Conservation (phyloP, 441 rosid genomes). For the Bruguiera hainesii region DNA sequence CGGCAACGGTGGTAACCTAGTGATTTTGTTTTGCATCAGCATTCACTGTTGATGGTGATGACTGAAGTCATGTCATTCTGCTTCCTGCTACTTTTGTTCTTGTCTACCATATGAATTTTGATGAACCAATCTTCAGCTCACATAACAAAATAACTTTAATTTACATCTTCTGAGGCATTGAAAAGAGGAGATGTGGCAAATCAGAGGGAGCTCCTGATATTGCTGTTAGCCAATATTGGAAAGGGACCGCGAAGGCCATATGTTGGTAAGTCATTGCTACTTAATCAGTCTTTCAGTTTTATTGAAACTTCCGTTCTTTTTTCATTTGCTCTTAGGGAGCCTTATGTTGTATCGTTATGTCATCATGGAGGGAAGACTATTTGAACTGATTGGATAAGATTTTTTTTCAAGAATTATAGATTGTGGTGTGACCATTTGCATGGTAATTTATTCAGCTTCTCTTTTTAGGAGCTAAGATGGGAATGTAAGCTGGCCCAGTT, state of each 20-base stretch:
- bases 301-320: slow-evolving; percentile 11
- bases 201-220: slow-evolving; percentile 94
- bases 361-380: slow-evolving; percentile 24
- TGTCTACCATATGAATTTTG: neutral
- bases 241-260: slow-evolving; percentile 38
- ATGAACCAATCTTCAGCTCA: slow-evolving; percentile 13
- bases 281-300: slow-evolving; percentile 3
- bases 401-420: slow-evolving; percentile 67
- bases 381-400: slow-evolving; percentile 56
- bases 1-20: neutral
- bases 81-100: neutral
- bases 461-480: too few relatives aligned
- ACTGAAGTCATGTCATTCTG: neutral
- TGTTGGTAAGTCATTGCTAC: slow-evolving; percentile 36
- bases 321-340: slow-evolving; percentile 5
- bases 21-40: neutral
- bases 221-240: slow-evolving; percentile 81
- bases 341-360: slow-evolving; percentile 14
- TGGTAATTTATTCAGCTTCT: too few relatives aligned
- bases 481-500: too few relatives aligned
- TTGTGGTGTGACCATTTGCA: slow-evolving; percentile 94
- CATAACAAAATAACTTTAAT: slow-evolving; percentile 19
- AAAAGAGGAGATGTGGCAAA: slow-evolving; percentile 99
- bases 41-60: neutral
- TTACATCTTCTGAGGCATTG: slow-evolving; percentile 27